These are phyloP conservation scores for Quercus phellos DNA, from an alignment of 331 rosid species.

Conservation along the genomic window DNA sequence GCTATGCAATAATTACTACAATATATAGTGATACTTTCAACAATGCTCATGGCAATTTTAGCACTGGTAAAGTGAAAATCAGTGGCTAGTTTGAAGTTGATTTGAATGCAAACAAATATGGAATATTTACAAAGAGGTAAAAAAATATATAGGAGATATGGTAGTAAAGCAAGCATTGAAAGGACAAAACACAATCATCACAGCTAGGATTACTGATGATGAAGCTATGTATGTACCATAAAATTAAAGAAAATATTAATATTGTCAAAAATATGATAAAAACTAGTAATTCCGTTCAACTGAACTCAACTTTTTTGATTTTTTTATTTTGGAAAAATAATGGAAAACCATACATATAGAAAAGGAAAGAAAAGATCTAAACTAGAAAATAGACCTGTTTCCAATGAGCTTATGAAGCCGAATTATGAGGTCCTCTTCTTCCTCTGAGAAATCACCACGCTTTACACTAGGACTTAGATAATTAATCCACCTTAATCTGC, in stretches of 20 bases:
- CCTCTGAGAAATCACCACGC: conserved; percentile 51
- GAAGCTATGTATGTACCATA: not conserved
- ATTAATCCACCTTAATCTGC: conserved; percentile 63
- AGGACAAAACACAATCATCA: not conserved
- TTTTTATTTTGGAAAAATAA: too few species aligned
- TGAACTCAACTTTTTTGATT: too few species aligned
- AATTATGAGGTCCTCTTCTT: conserved; percentile 59
- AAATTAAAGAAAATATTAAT: not conserved
- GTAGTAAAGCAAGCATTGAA: too few species aligned
- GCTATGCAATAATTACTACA: not conserved
- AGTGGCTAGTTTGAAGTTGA: too few species aligned
- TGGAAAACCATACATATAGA: too few species aligned
- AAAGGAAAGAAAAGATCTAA: not conserved
- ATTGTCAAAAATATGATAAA: too few species aligned
- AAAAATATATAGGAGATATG: not conserved
- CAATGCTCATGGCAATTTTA: not conserved
- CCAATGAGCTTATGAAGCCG: conserved; percentile 67
- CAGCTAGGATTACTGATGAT: not conserved
- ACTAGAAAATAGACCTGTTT: conserved; percentile 29
- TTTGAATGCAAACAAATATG: not conserved
- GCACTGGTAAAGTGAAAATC: not conserved
- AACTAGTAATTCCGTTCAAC: too few species aligned
- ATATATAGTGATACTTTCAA: not conserved
- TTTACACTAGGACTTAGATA: conserved; percentile 54
- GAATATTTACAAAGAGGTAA: not conserved